A percentile compares a stretch with the other conserved stretches of the same genome.
Evolutionary conservation across 768 basidiomycete species (phyloP).

Genomic region (Phanerodontia chrysosporium): DNA sequence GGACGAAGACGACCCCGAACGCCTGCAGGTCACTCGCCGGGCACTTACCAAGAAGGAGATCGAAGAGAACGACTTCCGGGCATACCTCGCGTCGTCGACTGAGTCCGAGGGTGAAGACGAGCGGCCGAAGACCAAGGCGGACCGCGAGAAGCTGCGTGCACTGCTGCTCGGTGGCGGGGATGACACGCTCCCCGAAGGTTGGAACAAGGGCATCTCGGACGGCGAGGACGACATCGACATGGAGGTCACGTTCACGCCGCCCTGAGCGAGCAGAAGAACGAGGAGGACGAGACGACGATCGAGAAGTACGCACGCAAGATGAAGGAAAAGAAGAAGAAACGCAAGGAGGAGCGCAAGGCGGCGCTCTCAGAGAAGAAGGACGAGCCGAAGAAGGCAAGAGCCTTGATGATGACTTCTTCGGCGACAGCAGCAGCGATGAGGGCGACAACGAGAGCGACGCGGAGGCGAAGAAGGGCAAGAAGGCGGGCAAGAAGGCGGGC

Average conservation of each 20-base stretch:
- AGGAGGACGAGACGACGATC: conserved; percentile 77
- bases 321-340: conserved; percentile 81
- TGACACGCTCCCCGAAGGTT: conserved; percentile 78
- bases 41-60: conserved; percentile 79
- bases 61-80: conserved; percentile 86
- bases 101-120: conserved; percentile 63
- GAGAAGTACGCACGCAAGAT: conserved; percentile 88
- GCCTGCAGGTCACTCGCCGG: conserved; percentile 75
- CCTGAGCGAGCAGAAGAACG: conserved; percentile 45
- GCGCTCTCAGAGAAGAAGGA: conserved; percentile 23
- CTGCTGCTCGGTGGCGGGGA: conserved; percentile 66
- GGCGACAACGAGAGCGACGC: conserved; percentile 18
- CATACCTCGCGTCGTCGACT: conserved; percentile 38
- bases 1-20: conserved; percentile 95
- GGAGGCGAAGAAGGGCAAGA: conserved; percentile 18
- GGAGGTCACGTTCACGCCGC: conserved; percentile 96
- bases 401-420: conserved; percentile 76
- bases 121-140: conserved; percentile 51
- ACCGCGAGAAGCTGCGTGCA: conserved; percentile 70
- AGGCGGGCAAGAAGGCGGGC: conserved; percentile 18
- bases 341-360: conserved; percentile 63
- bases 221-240: conserved; percentile 51
- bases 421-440: conserved; percentile 39
- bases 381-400: conserved; percentile 18
- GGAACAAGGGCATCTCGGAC: conserved; percentile 48